Base-by-base conservation (phyloP, 2,329 filamentous ascomycete genomes). In the Trichophyton schoenleinii region DNA sequence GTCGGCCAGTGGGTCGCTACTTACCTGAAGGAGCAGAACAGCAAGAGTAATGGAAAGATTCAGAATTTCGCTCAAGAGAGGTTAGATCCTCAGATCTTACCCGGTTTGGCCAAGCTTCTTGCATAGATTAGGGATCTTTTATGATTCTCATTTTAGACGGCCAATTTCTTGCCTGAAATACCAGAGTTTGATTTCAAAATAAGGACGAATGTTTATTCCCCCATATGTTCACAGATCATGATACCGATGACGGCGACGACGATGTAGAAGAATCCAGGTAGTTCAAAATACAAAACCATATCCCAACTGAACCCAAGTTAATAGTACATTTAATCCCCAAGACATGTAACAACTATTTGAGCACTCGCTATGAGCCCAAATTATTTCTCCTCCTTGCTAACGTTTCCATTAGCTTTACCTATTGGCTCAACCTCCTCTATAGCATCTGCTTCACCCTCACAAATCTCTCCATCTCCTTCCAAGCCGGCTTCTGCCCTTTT, bases 1-100 rank as follows among this genome's bases (percentile, higher is more conserved):
- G 78, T 90, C 60, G 87, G 87, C 72, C 73, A 71, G 8, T 99
- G 92, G 92, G 91, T 96, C n/a, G 81, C 87, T 61, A 77, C 82
- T 65, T 91, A 89, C 71, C 77, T 96, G 70, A 87, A 86, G 70
- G 83, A 86, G 41, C 89, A 90, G 5, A 89, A 96, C 73, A 77
- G 79, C 69, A 84, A 86, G 68, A 85, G 90, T 67, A 79, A 79
- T 55, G 90, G 91, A 1, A 81, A 83, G 18, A 81, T 96, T 65
- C 83, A 82, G 31, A 78, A 77, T 62, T 92, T 88, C 70, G 87
- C 91, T 60, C 78, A 84, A 65, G 83, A 89, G 72, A 83, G 89
- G 67, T 76, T 96, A 63, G 78, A 80, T 53, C 78, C 80, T 0
- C 83, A 89, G 69, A 82, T 78, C 25, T 77, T 78, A 71, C 69